phyloP scores from a whole-genome alignment of 768 basidiomycete species.

The Suillus sp. region DNA sequence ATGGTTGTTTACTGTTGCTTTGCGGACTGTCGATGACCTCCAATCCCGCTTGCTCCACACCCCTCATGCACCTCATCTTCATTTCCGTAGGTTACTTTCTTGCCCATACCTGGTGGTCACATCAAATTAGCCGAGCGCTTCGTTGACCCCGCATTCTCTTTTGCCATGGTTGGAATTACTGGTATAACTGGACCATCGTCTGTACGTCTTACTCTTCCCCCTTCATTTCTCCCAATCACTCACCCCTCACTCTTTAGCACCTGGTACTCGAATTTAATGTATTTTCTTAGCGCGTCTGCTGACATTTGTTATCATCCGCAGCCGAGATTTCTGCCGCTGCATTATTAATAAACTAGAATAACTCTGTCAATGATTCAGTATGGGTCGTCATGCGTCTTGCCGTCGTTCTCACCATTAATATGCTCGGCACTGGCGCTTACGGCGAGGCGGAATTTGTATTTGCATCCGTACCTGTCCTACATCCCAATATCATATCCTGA shows the following conservation, averaged over 20 bases:
- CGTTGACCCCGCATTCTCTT: conserved; percentile 72
- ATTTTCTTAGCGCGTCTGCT: background rate
- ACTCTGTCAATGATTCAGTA: conserved; percentile 58
- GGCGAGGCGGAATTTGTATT: conserved; percentile 88
- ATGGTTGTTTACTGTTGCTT: no score
- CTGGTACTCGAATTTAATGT: background rate
- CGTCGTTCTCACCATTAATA: conserved; percentile 75
- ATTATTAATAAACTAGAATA: conserved; percentile 72
- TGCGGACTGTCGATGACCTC: no score
- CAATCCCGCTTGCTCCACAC: conserved; percentile 67
- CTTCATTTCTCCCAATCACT: conserved; percentile 21
- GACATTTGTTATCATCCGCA: conserved; percentile 14
- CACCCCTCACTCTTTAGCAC: conserved; percentile 18
- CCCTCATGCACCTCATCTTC: conserved; percentile 54
- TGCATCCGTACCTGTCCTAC: conserved; percentile 45
- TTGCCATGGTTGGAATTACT: conserved; percentile 57
- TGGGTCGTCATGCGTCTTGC: conserved; percentile 82
- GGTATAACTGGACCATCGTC: conserved; percentile 39
- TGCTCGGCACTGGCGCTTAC: conserved; percentile 75
- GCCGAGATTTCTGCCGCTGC: conserved; percentile 50
- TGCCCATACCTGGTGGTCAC: conserved; percentile 80
- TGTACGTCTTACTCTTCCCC: conserved; percentile 16
- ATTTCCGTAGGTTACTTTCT: conserved; percentile 62
- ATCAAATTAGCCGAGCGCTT: conserved; percentile 83
- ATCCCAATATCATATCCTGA: conserved; percentile 3